phyloP scores from a whole-genome alignment of 2,329 filamentous ascomycete genomes.

The Colletotrichum sp. region DNA sequence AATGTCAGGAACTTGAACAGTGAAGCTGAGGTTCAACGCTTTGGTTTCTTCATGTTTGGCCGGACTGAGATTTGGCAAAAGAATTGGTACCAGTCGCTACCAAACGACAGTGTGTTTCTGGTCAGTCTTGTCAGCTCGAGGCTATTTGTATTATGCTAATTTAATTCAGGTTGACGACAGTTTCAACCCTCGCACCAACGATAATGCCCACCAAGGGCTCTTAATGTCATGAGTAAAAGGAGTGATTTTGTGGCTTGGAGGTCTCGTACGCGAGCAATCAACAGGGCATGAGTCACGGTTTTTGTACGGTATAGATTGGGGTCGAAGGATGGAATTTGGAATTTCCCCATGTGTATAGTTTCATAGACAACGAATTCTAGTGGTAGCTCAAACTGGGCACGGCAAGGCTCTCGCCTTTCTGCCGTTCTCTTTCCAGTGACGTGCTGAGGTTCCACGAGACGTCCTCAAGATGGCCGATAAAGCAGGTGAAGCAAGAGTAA shows the following conservation, averaged over 20 bases:
- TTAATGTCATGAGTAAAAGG: neutral
- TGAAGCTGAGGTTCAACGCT: neutral
- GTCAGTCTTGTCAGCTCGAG: neutral
- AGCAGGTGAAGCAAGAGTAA: neutral
- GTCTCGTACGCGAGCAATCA: neutral
- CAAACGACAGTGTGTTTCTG: neutral
- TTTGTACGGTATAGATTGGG: slow-evolving; percentile 16
- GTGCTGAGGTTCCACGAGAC: neutral
- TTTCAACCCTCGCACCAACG: neutral
- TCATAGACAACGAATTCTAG: neutral
- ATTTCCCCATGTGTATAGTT: slow-evolving; percentile 5
- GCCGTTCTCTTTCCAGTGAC: neutral
- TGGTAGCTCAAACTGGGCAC: neutral
- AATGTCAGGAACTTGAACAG: neutral
- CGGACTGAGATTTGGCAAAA: neutral
- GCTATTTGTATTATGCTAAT: neutral
- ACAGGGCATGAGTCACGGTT: neutral
- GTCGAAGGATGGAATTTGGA: neutral
- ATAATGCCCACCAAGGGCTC: neutral
- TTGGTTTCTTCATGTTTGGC: neutral
- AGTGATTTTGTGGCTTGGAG: slow-evolving; percentile 11
- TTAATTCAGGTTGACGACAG: neutral
- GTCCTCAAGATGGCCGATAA: neutral
- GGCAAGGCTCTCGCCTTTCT: neutral
- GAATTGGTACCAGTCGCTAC: neutral